Percentiles rank a stretch among this genome's conserved stretches.
Evolutionary conservation across 768 basidiomycete species (phyloP).

Genomic region (Cystobasidium tubakii): DNA sequence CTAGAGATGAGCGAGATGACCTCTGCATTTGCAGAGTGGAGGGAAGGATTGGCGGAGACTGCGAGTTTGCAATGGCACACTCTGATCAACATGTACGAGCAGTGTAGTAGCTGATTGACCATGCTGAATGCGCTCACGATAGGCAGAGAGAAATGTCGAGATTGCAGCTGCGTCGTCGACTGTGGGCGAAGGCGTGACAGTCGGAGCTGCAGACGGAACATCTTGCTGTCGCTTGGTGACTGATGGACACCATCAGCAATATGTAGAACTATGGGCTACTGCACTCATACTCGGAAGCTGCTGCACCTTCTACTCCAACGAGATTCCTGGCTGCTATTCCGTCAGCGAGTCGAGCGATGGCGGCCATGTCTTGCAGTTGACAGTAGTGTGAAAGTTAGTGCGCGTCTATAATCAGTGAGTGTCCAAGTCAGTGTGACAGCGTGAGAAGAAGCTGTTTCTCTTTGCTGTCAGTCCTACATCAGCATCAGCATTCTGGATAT

Average conservation of each 20-base stretch:
- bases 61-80: no score
- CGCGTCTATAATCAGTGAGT: not conserved
- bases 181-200: not conserved
- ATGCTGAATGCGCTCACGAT: not conserved
- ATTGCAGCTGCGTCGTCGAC: slow-evolving; percentile 20
- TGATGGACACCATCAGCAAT: not conserved
- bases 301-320: slow-evolving; percentile 1
- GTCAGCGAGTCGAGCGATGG: not conserved
- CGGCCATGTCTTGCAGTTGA: slow-evolving; percentile 1
- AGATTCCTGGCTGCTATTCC: slow-evolving; percentile 9
- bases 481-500: not conserved
- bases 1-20: not conserved
- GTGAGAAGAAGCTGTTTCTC: not conserved
- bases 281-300: not conserved
- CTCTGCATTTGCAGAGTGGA: not conserved
- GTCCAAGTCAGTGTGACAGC: not conserved
- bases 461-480: no score
- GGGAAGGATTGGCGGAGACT: not conserved
- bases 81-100: no score
- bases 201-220: not conserved
- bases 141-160: slow-evolving; percentile 14
- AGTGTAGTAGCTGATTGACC: no score
- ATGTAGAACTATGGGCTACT: no score
- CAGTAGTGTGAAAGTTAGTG: not conserved
- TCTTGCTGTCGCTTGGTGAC: not conserved